Evolutionary conservation across 805 yeast genomes (phyloP), one percentile per base, ranked within the genome.

Genomic region (Lipomyces chichibuensis): DNA sequence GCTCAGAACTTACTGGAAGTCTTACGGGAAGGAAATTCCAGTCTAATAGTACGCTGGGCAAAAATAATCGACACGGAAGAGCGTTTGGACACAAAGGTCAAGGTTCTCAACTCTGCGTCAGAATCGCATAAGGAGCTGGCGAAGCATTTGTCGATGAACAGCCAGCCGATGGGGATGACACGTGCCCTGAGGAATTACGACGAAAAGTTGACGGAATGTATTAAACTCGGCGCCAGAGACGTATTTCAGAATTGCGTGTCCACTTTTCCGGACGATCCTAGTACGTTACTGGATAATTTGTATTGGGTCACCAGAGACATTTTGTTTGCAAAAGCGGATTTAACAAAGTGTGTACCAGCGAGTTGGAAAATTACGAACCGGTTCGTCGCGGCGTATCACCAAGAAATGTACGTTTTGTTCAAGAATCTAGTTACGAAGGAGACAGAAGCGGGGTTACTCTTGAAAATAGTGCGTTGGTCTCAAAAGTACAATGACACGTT

Each of bases 271-370:
- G 81, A 79, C 25, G 80, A 75, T 56, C 82, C 83, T 51, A 85
- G 87, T 77, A 82, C 82, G 20, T 86, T 92, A 0, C 81, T 90
- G 65, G 88, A 88, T 52, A 87, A 90, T 71, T 78, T 93, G 64
- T 88, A 87, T 65, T 94, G 97, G 93, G 84, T 92, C 23, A 91
- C 89, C 76, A 88, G 89, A 71, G 98, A 94, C 73, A 79, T 95
- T 64, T 78, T 83, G 37, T 84, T 88, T 65, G 91, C 90, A 3
- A 84, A 85, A 65, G 84, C 84, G 27, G 87, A 87, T 37, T 79
- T 91, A 29, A 77, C 81, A 1, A 80, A 80, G 14, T 82, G 88
- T 61, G 87, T 91, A 67, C 97, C 98, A 0, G 74, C 75, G 23
- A 81, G 84, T 64, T 95, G 98, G 98, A 82, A 87, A 58, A 81